Evolutionary conservation across 805 yeast species (phyloP), one percentile per base, ranked within the genome.

Genomic region (Pichia nanzhaoensis): DNA sequence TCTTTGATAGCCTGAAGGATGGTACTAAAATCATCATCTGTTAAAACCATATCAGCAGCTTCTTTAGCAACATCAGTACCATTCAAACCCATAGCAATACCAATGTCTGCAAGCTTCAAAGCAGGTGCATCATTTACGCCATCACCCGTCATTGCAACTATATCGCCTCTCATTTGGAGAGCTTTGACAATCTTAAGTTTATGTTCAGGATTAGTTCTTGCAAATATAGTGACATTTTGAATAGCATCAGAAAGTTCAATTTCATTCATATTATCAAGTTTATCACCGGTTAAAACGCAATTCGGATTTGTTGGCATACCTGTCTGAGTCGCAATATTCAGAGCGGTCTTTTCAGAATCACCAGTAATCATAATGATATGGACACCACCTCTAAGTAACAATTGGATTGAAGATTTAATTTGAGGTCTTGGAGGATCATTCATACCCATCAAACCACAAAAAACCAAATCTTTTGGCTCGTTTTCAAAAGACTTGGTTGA

Each of bases 91-190:
- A 90, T 89, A 13, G 95, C 82, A 55, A 91, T 87, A 58, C 98
- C 98, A 55, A 90, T 90, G 66, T 90, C 96, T 2, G 98, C 97
- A 55, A 90, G 73, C 61, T 91, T 90, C 55, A 91, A 73, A 5
- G 98, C 97, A n/a, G 98, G 98, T 0, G 98, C 98, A 70, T 90
- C 98, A 63, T 90, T 90, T 13, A 91, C 96, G 67, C 98, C 98
- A 66, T 90, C 98, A 55, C 99, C 99, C n/a, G 98, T 90, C 96
- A 91, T 90, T 20, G 97, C 99, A 42, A 91, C 98, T 51, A 91
- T 81, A 63, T 91, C 95, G 42, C 96, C 96, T 60, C 95, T 77
- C 61, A 78, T 76, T 63, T 90, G 95, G 51, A 90, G 71, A 0
- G 96, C 96, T 58, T 84, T 79, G 30, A 90, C 95, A 64, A 90